These are phyloP conservation scores for Didymella segeticola DNA, from an alignment of 2,329 filamentous ascomycete genomes.

Conservation along the genomic window DNA sequence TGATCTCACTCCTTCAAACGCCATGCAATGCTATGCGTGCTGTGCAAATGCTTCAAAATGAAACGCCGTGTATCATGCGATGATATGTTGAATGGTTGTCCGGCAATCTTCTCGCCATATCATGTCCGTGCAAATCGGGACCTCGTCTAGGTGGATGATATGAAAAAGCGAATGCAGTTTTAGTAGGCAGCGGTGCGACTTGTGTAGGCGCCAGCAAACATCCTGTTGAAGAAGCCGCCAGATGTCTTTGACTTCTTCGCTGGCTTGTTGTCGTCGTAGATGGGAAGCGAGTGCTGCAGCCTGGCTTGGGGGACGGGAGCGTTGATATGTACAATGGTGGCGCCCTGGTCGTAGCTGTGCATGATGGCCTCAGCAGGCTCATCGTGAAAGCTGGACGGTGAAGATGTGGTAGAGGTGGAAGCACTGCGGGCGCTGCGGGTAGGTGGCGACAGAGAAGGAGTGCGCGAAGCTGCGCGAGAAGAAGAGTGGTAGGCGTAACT, in stretches of 20 bases:
- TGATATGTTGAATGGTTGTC: conserved; percentile 20
- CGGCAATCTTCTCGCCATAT: conserved; percentile 19
- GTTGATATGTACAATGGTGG: conserved; percentile 53
- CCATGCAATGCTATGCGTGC: conserved; percentile 20
- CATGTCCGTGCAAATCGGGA: conserved; percentile 19
- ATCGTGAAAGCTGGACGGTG: conserved; percentile 44
- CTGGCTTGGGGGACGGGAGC: conserved; percentile 12
- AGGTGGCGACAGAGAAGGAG: conserved; percentile 58
- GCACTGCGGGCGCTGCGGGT: conserved; percentile 52
- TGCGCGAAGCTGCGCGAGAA: conserved; percentile 52
- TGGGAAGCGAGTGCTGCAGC: conserved; percentile 43
- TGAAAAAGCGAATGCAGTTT: conserved; percentile 36
- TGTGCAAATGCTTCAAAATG: conserved; percentile 19
- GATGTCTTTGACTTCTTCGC: conserved; percentile 50
- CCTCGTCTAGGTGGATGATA: conserved; percentile 33
- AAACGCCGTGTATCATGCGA: conserved; percentile 18
- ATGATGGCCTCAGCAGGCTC: conserved; percentile 35
- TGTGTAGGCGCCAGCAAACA: conserved; percentile 42
- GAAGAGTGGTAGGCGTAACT: conserved; percentile 37
- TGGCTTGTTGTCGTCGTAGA: conserved; percentile 50
- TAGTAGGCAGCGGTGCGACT: conserved; percentile 41
- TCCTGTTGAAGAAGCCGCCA: conserved; percentile 48
- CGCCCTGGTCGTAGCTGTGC: conserved; percentile 52
- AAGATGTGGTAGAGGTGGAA: conserved; percentile 44
- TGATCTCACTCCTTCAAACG: conserved; percentile 14